Percentiles rank a stretch among this genome's conserved stretches.
phyloP scores from a whole-genome alignment of 2,329 filamentous ascomycete genomes.

The Stagonosporopsis cucurbitacearum region DNA sequence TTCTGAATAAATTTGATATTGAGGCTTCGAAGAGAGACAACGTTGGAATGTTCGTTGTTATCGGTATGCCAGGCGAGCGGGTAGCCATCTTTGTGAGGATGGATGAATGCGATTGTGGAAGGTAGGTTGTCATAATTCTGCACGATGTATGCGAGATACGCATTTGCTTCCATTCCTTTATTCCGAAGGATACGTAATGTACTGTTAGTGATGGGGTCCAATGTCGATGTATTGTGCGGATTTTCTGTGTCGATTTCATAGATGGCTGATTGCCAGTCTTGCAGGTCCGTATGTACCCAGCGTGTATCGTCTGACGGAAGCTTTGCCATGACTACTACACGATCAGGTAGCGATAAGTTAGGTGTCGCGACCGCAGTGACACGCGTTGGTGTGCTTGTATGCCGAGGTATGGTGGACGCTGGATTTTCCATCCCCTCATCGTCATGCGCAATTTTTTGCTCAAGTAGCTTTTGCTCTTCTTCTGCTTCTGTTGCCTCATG shows the following conservation, averaged over 20 bases:
- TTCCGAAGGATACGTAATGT: conserved; percentile 25
- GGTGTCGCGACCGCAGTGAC: conserved; percentile 14
- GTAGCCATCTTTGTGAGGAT: conserved; percentile 20
- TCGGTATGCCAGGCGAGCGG: conserved; percentile 10
- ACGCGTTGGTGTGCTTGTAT: conserved; percentile 12
- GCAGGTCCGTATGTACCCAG: conserved; percentile 28
- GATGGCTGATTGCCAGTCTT: conserved; percentile 54
- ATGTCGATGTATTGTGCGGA: conserved; percentile 21
- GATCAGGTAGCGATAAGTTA: conserved; percentile 20
- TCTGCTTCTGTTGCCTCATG: conserved; percentile 17
- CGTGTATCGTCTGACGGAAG: conserved; percentile 26
- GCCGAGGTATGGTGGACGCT: conserved; percentile 7
- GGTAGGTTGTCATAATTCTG: conserved; percentile 34
- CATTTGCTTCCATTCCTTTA: conserved; percentile 34
- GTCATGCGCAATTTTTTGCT: conserved; percentile 12
- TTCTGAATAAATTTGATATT: conserved; percentile 48
- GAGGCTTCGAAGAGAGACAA: conserved; percentile 33
- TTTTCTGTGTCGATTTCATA: conserved; percentile 33
- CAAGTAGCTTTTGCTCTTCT: conserved; percentile 19
- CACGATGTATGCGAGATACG: conserved; percentile 36
- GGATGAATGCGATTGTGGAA: conserved; percentile 30
- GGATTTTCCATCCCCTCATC: conserved; percentile 10
- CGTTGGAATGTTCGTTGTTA: conserved; percentile 8
- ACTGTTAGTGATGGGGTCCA: conserved; percentile 26
- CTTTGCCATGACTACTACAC: conserved; percentile 29